Conservation (phyloP, 2,329 filamentous ascomycete genomes). For the Chalaropsis thielavioides region DNA sequence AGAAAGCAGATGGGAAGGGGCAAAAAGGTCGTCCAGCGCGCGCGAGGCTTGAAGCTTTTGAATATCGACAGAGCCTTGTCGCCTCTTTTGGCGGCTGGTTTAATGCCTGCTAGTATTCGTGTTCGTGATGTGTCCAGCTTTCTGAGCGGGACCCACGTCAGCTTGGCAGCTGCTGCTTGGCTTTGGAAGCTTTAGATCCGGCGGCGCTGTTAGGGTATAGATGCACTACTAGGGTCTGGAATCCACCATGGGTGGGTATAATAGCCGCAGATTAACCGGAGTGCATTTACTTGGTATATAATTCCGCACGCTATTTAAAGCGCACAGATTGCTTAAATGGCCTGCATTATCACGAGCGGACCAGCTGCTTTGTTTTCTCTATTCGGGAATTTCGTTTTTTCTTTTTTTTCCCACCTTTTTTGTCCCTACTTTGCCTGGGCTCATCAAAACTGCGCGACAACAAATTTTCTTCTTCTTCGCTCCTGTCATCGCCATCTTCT, state of each 20-base stretch:
- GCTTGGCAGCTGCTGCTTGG: not conserved
- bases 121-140: not conserved
- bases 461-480: not conserved
- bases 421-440: not conserved
- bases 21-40: not conserved
- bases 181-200: not conserved
- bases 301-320: not conserved
- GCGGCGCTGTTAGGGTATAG: not conserved
- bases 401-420: not conserved
- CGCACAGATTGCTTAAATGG: not conserved
- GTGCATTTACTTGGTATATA: not conserved
- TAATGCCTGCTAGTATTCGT: not conserved
- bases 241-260: too few relatives aligned
- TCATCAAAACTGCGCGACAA: not conserved
- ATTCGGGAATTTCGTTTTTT: not conserved
- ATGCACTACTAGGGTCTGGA: not conserved
- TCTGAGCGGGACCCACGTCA: not conserved
- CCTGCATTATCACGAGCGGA: not conserved
- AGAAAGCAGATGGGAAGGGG: not conserved
- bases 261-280: not conserved
- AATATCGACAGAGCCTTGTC: not conserved
- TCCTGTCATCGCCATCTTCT: not conserved
- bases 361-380: not conserved
- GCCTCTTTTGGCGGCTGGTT: not conserved
- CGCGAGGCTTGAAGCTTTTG: not conserved